A percentile compares a stretch with the other conserved stretches of the same genome.
Evolutionary conservation across 495 filamentous ascomycete genomes (phyloP).

Genomic region (Pseudevernia furfuracea): DNA sequence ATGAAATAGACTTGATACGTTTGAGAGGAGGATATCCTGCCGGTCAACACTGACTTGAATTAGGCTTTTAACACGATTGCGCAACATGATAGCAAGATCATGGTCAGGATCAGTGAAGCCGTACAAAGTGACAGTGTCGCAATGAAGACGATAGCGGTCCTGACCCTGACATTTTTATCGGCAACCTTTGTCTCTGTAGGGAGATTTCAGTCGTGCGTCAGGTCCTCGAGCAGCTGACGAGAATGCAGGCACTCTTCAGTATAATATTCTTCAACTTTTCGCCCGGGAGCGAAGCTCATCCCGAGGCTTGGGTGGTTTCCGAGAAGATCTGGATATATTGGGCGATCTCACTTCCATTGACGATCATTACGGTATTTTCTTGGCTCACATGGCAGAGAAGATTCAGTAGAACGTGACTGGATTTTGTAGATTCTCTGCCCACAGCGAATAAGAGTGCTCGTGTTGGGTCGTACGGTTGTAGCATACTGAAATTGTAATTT

Average conservation of each 20-base stretch:
- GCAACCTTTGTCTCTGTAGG: slow-evolving; percentile 35
- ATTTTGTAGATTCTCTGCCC: not conserved
- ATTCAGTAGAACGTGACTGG: not conserved
- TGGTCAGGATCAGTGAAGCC: slow-evolving; percentile 33
- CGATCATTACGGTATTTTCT: slow-evolving; percentile 24
- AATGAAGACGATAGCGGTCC: slow-evolving; percentile 34
- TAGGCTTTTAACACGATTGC: slow-evolving; percentile 35
- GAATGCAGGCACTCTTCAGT: slow-evolving; percentile 31
- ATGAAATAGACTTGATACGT: slow-evolving; percentile 40
- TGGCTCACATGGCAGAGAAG: slow-evolving; percentile 29
- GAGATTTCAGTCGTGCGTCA: not conserved
- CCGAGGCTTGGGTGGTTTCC: slow-evolving; percentile 27
- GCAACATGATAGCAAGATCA: slow-evolving; percentile 32
- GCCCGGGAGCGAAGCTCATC: slow-evolving; percentile 9
- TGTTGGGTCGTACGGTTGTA: slow-evolving; percentile 9
- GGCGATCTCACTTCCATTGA: slow-evolving; percentile 31
- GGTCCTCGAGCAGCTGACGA: slow-evolving; percentile 14
- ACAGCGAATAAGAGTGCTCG: slow-evolving; percentile 3
- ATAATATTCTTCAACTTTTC: slow-evolving; percentile 35
- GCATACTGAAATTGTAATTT: slow-evolving; percentile 4
- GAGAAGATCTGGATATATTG: slow-evolving; percentile 37
- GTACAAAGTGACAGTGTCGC: slow-evolving; percentile 34
- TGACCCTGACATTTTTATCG: slow-evolving; percentile 34
- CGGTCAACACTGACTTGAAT: slow-evolving; percentile 31
- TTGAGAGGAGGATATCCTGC: slow-evolving; percentile 8